Evolutionary conservation across 208 protist species (phyloP).

Genomic region (Leishmania aethiopica): DNA sequence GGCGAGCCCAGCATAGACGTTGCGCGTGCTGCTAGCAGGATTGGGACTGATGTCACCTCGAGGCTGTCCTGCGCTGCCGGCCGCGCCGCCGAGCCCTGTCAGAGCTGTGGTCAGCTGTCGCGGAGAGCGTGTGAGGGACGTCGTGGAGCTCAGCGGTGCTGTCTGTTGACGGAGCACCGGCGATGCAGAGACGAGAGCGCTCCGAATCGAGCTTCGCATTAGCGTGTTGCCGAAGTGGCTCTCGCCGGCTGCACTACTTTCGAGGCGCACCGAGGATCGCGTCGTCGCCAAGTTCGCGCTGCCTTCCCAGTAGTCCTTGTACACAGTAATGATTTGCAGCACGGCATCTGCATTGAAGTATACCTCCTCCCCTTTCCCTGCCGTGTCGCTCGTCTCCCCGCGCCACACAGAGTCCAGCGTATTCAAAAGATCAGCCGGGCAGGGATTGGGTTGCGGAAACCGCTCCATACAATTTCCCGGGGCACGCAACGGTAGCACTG

Average conservation of each 20-base stretch:
- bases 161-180: conserved; percentile 4
- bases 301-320: conserved; percentile 51
- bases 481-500: conserved; percentile 67
- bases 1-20: not conserved
- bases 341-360: conserved; percentile 70
- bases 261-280: not conserved
- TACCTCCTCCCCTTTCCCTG: conserved; percentile 31
- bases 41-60: not conserved
- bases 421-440: conserved; percentile 65
- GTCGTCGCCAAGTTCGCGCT: not conserved
- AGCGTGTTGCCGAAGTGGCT: conserved; percentile 2
- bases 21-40: not conserved
- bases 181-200: conserved; percentile 14
- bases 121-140: conserved; percentile 10
- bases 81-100: not conserved
- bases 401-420: conserved; percentile 82
- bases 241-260: conserved; percentile 6
- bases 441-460: conserved; percentile 61
- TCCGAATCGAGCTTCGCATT: conserved; percentile 19
- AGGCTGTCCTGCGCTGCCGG: conserved; percentile 4
- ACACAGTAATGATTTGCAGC: conserved; percentile 71
- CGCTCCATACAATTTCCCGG: conserved; percentile 53
- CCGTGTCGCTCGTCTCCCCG: conserved; percentile 33
- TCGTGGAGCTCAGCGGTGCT: conserved; percentile 5
- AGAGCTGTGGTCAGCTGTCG: not conserved